Percentiles rank a stretch among this genome's conserved stretches.
Conservation (phyloP, 768 basidiomycete species). For the Mycena kentingensis region DNA sequence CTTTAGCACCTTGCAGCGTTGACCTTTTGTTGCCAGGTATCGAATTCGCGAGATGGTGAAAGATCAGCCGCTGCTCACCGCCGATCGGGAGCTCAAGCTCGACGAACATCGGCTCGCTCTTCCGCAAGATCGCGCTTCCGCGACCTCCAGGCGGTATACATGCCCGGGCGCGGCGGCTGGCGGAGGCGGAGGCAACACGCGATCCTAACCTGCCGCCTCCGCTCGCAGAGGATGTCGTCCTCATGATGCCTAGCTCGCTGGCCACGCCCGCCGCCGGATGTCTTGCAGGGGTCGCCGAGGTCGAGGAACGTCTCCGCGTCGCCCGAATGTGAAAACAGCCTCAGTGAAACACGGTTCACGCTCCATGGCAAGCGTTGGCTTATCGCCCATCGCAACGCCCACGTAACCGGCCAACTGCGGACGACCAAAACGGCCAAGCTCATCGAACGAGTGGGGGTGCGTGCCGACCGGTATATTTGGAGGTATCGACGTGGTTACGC, state of each 20-base stretch:
- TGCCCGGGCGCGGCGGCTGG: no score
- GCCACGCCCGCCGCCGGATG: no score
- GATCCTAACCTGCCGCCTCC: no score
- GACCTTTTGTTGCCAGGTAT: background rate
- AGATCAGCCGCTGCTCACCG: background rate
- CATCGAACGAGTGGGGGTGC: slow-evolving; percentile 2
- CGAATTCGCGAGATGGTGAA: background rate
- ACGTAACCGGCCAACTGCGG: background rate
- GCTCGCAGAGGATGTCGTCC: no score
- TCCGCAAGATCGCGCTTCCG: slow-evolving; percentile 8
- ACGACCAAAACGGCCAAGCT: background rate
- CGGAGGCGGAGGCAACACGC: no score
- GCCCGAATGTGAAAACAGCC: no score
- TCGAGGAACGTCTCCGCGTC: no score
- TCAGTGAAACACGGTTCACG: no score
- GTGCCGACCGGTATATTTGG: background rate
- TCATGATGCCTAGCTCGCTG: no score
- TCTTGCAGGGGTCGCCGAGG: no score
- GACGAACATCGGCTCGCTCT: slow-evolving; percentile 11
- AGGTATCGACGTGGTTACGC: background rate
- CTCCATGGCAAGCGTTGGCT: slow-evolving; percentile 4
- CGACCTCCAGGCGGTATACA: background rate
- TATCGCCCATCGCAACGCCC: slow-evolving; percentile 1
- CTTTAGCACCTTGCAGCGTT: background rate
- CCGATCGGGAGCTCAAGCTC: slow-evolving; percentile 1